Evolutionary conservation across 441 rosid species (phyloP), one percentile per base, ranked within the genome.

Genomic region (Sinapis alba): DNA sequence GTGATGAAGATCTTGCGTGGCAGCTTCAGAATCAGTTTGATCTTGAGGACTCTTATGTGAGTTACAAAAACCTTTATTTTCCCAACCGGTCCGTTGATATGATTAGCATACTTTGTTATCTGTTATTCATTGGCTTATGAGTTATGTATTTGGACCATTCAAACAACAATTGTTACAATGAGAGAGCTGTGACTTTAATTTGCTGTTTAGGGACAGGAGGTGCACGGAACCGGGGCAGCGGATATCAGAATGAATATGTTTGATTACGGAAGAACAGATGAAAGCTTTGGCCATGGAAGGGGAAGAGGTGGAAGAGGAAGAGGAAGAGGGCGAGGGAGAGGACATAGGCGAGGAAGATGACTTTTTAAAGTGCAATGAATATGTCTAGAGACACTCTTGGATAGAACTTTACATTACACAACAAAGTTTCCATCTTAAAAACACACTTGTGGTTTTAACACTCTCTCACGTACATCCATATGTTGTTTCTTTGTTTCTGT

Each of bases 11-110:
- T 80, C 83, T 94, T 62, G 99, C 97, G 24, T 72, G 91, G 92
- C 86, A 88, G 86, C 93, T 92, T 71, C 98, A 92, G 82, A 74
- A 83, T 73, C 91, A 89, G 82, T 89, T 89, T 57, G 94, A 92
- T 77, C 64, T 88, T 80, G 97, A 86, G 83, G 91, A 90, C 81
- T 83, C 83, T 82, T 75, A 87, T 78, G 97, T 88, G 65, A 71
- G 87, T 70, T 57, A 65, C 53, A 27, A 28, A 72, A 58, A 13
- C 72, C 36, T 81, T 63, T 76, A 51, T 43, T 43, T 41, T 13
- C 47, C 38, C 12, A 27, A 27, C 59, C 18, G 36, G 21, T 9
- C 70, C 41, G 32, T 56, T 73, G 38, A 53, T 1, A 69, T 68
- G 34, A 54, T 58, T 10, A 56, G 16, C 36, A 63, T 19, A 45